phyloP scores from a whole-genome alignment of 352 stramenopile genomes.

The Globisporangium paroecandrum region DNA sequence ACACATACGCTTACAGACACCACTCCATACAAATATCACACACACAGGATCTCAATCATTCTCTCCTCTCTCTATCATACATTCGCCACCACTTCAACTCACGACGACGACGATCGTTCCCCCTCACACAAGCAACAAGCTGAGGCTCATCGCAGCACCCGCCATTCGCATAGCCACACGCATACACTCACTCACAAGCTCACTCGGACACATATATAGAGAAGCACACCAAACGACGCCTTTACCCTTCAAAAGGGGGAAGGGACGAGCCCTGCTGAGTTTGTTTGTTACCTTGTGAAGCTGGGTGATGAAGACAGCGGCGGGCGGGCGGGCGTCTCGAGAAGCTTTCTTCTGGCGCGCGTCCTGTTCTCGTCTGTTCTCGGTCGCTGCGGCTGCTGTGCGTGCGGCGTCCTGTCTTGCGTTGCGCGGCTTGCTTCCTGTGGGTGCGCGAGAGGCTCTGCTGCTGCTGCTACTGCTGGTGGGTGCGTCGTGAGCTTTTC shows the following conservation, averaged over 20 bases:
- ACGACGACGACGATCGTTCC: not conserved
- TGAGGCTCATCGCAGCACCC: not conserved
- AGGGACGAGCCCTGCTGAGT: not conserved
- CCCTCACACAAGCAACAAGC: not conserved
- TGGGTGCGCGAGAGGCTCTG: not conserved
- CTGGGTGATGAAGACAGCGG: not conserved
- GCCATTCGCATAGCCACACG: not conserved
- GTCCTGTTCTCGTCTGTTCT: not conserved
- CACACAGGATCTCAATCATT: not conserved
- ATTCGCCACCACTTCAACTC: conserved; percentile 3
- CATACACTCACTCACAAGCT: not conserved
- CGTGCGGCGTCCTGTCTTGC: not conserved
- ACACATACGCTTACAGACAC: not conserved
- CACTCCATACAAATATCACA: not conserved
- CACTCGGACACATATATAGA: not conserved
- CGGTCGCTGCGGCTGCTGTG: not conserved
- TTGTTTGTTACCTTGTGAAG: not conserved
- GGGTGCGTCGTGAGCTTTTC: conserved; percentile 7
- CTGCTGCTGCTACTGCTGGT: not conserved
- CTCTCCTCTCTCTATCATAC: not conserved
- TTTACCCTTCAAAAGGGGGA: not conserved
- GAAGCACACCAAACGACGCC: not conserved
- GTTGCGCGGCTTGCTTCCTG: not conserved
- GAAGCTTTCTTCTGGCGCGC: not conserved
- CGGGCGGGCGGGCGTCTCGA: not conserved